These are phyloP conservation scores for Eucalyptus fibrosa DNA, from an alignment of 345 rosid genomes.

Conservation along the genomic window DNA sequence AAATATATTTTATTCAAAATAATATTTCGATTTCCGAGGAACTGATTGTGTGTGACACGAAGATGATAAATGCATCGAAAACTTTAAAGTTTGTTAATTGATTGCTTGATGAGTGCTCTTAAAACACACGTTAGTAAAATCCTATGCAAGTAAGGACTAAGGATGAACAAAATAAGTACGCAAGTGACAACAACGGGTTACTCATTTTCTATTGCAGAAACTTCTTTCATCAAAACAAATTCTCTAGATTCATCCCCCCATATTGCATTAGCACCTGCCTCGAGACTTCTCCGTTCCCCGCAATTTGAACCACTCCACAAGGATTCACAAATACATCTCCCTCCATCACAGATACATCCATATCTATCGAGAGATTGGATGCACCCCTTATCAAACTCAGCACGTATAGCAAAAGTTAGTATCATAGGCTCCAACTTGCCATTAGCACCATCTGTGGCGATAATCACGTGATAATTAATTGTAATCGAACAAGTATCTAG, in stretches of 20 bases:
- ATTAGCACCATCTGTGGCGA: not conserved
- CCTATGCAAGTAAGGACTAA: not conserved
- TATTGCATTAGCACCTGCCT: not conserved
- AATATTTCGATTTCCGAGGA: fast-evolving
- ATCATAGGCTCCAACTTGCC: not conserved
- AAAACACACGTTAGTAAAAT: not conserved
- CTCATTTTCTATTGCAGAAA: not conserved
- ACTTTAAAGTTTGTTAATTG: not conserved
- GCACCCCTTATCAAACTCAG: not conserved
- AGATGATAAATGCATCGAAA: not conserved
- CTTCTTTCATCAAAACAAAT: not conserved
- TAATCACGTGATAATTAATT: not conserved
- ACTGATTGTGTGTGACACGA: fast-evolving
- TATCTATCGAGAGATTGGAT: not conserved
- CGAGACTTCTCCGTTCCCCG: not conserved
- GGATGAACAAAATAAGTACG: not conserved
- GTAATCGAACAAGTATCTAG: not conserved
- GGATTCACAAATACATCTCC: not conserved
- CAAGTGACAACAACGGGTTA: too few species aligned
- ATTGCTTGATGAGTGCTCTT: not conserved
- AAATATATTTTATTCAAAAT: fast-evolving
- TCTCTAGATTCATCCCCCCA: not conserved
- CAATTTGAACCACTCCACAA: not conserved
- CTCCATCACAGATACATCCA: not conserved
- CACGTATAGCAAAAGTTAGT: not conserved